Conservation (phyloP, 2,329 filamentous ascomycete genomes). For the Claviceps maximensis region DNA sequence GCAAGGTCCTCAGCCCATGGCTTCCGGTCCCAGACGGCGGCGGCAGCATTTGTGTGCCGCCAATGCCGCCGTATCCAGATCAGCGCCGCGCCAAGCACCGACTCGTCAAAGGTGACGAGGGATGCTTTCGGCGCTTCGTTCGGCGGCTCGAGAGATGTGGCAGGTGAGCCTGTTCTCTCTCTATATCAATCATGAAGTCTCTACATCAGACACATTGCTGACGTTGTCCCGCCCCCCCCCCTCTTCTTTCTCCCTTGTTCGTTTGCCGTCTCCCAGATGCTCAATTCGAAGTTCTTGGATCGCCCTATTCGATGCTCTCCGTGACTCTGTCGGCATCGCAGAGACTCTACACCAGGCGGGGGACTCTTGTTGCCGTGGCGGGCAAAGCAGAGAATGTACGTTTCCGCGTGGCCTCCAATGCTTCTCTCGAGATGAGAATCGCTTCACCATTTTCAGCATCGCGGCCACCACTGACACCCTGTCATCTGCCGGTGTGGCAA, state of each 20-base stretch:
- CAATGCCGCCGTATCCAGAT: conserved; percentile 51
- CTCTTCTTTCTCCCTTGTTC: neutral
- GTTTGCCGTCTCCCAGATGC: conserved; percentile 52
- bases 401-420: conserved; percentile 25
- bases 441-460: neutral
- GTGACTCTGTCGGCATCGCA: conserved; percentile 89
- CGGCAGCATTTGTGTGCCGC: conserved; percentile 31
- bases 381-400: conserved; percentile 91
- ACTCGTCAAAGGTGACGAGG: conserved; percentile 33
- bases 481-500: neutral
- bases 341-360: conserved; percentile 80
- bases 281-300: conserved; percentile 82
- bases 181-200: neutral
- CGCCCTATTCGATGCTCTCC: conserved; percentile 85
- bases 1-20: conserved; percentile 22
- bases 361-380: conserved; percentile 78
- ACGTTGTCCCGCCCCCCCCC: neutral
- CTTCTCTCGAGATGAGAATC: neutral
- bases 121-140: conserved; percentile 43
- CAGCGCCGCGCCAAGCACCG: conserved; percentile 45
- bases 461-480: neutral
- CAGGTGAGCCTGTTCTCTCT: conserved; percentile 28
- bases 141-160: conserved; percentile 32
- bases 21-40: conserved; percentile 14
- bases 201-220: neutral